A percentile compares a stretch with the other conserved stretches of the same genome.
phyloP scores from a whole-genome alignment of 176 grass and related monocot genomes.

The Rhipidocladum racemiflorum region DNA sequence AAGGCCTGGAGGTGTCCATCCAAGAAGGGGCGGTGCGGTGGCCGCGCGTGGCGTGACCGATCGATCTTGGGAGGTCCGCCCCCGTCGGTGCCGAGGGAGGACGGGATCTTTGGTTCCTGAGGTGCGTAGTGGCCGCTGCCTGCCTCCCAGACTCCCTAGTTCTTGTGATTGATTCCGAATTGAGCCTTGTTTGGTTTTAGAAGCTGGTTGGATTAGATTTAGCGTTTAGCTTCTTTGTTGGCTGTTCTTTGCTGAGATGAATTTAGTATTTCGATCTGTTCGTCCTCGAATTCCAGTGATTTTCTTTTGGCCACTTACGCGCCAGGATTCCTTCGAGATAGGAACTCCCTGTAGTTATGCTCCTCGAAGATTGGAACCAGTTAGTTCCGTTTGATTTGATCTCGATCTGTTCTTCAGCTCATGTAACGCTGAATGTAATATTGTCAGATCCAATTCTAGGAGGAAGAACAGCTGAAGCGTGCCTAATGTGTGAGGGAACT shows the following conservation, averaged over 20 bases:
- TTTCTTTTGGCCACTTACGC: not conserved
- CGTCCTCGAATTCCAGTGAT: not conserved
- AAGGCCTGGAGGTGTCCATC: not conserved
- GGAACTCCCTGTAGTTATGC: not conserved
- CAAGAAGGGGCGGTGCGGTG: slow-evolving; percentile 14
- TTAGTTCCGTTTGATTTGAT: not conserved
- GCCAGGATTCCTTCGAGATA: no score
- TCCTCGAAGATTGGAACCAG: slow-evolving; percentile 25
- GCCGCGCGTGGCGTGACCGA: not conserved
- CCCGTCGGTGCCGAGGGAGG: not conserved
- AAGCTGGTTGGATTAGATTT: not conserved
- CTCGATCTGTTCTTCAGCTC: not conserved
- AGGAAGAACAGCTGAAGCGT: not conserved
- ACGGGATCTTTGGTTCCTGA: not conserved
- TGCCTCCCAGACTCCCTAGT: not conserved
- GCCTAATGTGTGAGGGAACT: not conserved
- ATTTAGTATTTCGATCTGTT: not conserved
- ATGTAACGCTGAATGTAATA: not conserved
- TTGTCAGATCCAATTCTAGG: slow-evolving; percentile 17
- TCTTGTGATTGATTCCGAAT: not conserved
- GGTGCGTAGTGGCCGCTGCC: slow-evolving; percentile 5
- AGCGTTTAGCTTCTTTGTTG: not conserved
- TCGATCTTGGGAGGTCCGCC: not conserved
- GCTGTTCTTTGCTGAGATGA: not conserved
- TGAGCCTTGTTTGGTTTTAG: not conserved